phyloP scores from a whole-genome alignment of 169 alveolate species.

The Plasmodium blacklocki region DNA sequence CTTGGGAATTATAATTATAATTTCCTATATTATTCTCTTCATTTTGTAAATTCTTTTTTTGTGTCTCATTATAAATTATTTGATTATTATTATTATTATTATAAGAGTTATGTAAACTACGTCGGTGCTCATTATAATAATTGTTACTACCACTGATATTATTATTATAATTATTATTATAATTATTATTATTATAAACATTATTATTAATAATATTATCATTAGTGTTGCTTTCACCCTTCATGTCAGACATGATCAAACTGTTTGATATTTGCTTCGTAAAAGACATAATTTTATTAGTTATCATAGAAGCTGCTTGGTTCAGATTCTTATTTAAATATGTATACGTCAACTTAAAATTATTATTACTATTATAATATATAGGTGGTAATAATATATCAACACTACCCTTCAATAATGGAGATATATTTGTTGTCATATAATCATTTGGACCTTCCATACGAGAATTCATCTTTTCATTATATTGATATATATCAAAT shows the following conservation, averaged over 20 bases:
- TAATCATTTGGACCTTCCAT: constrained; percentile 8
- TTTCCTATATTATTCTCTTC: neutral
- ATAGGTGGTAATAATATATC: constrained; percentile 82
- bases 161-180: neutral
- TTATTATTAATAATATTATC: neutral
- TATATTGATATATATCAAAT: constrained; percentile 61
- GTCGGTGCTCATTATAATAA: too few relatives aligned
- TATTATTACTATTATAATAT: constrained; percentile 71
- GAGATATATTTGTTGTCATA: constrained; percentile 29
- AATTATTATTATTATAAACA: neutral
- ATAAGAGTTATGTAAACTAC: too few relatives aligned
- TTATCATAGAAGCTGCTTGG: constrained; percentile 68
- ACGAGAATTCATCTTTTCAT: constrained; percentile 42
- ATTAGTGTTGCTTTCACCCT: neutral
- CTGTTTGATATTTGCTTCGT: constrained; percentile 69
- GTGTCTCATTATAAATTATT: neutral
- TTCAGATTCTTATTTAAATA: constrained; percentile 42
- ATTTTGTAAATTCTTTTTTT: too few relatives aligned
- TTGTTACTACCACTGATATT: neutral
- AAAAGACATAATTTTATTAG: constrained; percentile 62
- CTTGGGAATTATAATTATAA: neutral
- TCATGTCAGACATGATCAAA: constrained; percentile 25
- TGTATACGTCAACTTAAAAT: constrained; percentile 37
- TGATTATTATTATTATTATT: too few relatives aligned
- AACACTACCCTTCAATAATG: constrained; percentile 81